Percentiles rank a stretch among this genome's conserved stretches.
Evolutionary conservation across 1,284 basidiomycete species (phyloP).

Genomic region (Laetiporus sulphureus): DNA sequence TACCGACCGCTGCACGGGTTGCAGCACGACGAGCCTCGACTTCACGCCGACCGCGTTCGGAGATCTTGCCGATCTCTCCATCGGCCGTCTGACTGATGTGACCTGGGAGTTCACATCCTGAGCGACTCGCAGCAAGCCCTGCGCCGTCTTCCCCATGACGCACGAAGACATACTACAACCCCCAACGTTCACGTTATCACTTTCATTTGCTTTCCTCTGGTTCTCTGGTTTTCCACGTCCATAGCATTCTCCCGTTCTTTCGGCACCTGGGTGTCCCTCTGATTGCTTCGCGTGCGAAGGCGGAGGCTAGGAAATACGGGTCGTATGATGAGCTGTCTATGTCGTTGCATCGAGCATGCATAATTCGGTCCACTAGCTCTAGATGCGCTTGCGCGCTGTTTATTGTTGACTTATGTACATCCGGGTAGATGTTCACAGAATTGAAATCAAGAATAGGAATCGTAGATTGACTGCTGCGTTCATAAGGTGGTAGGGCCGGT

Average conservation of each 20-base stretch:
- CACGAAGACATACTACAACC: constrained; percentile 19
- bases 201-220: constrained; percentile 1
- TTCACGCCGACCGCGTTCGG: constrained; percentile 52
- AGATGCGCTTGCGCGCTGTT: constrained; percentile 9
- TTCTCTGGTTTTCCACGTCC: constrained; percentile 7
- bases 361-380: constrained; percentile 9
- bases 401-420: constrained; percentile 10
- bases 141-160: no score
- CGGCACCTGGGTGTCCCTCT: constrained; percentile 21
- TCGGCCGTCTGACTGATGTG: constrained; percentile 48
- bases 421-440: constrained; percentile 6
- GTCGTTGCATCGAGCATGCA: constrained; percentile 12
- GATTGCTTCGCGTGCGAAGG: constrained; percentile 21
- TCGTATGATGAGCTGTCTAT: constrained; percentile 18
- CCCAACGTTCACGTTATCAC: constrained; percentile 3
- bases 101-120: constrained; percentile 42
- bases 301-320: constrained; percentile 15
- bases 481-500: no score
- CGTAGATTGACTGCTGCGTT: no score
- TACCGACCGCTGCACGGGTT: constrained; percentile 58
- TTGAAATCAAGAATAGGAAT: no score
- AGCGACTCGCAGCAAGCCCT: no score
- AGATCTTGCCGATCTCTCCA: constrained; percentile 23
- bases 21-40: constrained; percentile 45
- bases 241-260: constrained; percentile 14